Base-by-base conservation (phyloP, 108 stramenopile species). In the Craspedostauros australis region DNA sequence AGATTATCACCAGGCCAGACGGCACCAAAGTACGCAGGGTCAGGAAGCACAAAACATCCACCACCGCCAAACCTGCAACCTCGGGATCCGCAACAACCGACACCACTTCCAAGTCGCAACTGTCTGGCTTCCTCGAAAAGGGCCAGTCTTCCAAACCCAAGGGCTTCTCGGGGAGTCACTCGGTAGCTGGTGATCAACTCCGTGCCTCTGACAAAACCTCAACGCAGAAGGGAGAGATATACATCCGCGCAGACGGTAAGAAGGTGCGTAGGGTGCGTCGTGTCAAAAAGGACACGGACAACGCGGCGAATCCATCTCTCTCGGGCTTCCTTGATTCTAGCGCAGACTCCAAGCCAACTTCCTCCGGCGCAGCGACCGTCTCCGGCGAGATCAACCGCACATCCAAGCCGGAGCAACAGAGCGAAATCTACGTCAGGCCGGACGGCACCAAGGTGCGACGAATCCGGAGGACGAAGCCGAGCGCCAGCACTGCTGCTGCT, bases 1-100 rank as follows among this genome's bases (percentile, higher is more conserved):
- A 76, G 57, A 76, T 76, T 40, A 54, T 64, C 46, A 66, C 63
- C 34, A 44, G 68, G 19, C 58, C 74, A 14, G 74, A 76, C 62
- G 74, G 74, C 16, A 76, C 64, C 24, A 76, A 69, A 41, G 68
- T 69, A 8, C 51, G 64, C 21, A 40, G 74, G 22, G 62, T 76
- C 19, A 8, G 64, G 29, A 73, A 61, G 27, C 32, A 32, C 9
- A 66, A 51, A 45, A 45, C 66, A 23, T 33, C 33, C 2, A 39
- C 32, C 14, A 21, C 14, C 18, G 16, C 34, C 21, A 14, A 23
- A 39, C n/a, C n/a, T n/a, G n/a, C n/a, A n/a, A n/a, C n/a, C n/a
- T n/a, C n/a, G n/a, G n/a, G n/a, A n/a, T n/a, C n/a, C n/a, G n/a
- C n/a, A n/a, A n/a, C n/a, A n/a, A n/a, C n/a, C n/a, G n/a, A n/a